Conservation (phyloP, 805 yeast genomes). For the Kodamaea neixiangensis region DNA sequence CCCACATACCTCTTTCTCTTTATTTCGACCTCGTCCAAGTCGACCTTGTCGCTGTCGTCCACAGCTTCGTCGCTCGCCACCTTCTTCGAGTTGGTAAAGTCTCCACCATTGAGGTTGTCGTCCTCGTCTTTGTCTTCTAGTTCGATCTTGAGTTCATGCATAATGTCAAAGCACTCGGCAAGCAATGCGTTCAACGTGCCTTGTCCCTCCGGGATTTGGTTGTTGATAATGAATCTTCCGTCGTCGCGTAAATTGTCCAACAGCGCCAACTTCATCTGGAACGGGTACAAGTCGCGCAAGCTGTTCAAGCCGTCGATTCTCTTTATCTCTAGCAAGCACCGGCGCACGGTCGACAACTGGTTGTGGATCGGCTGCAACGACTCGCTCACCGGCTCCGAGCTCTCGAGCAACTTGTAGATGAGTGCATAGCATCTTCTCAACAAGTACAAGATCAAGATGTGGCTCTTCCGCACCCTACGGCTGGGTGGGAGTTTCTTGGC, state of each 20-base stretch:
- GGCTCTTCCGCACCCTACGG: constrained; percentile 35
- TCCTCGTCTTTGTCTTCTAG: constrained; percentile 62
- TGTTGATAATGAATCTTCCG: constrained; percentile 88
- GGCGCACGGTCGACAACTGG: constrained; percentile 86
- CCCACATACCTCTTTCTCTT: constrained; percentile 44
- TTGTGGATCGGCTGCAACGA: constrained; percentile 91
- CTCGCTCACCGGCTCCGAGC: constrained; percentile 94
- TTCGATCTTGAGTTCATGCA: constrained; percentile 87
- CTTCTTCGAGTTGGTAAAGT: constrained; percentile 16
- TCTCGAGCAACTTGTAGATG: constrained; percentile 83
- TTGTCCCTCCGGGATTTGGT: constrained; percentile 96
- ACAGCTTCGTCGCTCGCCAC: constrained; percentile 4
- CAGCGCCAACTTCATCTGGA: constrained; percentile 89
- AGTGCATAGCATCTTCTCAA: constrained; percentile 89
- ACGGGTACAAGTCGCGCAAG: constrained; percentile 90
- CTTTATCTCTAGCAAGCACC: constrained; percentile 86
- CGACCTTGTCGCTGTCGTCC: constrained; percentile 25
- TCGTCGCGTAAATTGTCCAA: constrained; percentile 84
- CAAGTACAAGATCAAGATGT: constrained; percentile 64
- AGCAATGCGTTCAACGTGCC: constrained; percentile 89
- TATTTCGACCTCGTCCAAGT: constrained; percentile 44
- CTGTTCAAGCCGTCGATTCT: constrained; percentile 90
- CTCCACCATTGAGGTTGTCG: constrained; percentile 17
- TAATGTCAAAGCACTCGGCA: constrained; percentile 92
- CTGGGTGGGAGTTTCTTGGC: constrained; percentile 16